phyloP scores from a whole-genome alignment of 257 asterid genomes.

The Knoxia roxburghii region DNA sequence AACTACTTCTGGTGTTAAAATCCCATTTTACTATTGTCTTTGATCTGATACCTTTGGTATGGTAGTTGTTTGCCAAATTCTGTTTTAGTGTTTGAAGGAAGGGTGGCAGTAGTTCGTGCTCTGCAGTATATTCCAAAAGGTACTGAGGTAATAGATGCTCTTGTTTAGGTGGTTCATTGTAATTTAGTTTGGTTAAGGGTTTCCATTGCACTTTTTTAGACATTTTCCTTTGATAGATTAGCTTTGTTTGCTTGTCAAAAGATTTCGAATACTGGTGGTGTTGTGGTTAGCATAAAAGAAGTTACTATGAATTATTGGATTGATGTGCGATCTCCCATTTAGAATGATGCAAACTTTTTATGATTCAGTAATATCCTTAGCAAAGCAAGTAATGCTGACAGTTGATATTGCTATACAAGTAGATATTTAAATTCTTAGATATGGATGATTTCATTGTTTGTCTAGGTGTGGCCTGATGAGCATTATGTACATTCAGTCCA shows the following conservation, averaged over 20 bases:
- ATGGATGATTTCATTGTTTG: not conserved
- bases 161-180: not conserved
- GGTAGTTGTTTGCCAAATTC: slow-evolving; percentile 85
- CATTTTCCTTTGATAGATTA: not conserved
- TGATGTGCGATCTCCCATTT: too few relatives aligned
- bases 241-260: too few relatives aligned
- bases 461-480: not conserved
- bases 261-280: too few relatives aligned
- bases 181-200: not conserved
- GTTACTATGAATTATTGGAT: too few relatives aligned
- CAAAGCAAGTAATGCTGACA: not conserved
- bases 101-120: slow-evolving; percentile 76
- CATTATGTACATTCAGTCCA: not conserved
- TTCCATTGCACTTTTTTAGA: not conserved
- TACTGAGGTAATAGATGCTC: slow-evolving; percentile 62
- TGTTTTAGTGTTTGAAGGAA: slow-evolving; percentile 75
- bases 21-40: slow-evolving; percentile 10
- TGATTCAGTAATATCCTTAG: not conserved
- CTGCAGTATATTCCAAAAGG: slow-evolving; percentile 67
- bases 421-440: too few relatives aligned
- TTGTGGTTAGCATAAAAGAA: too few relatives aligned
- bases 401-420: not conserved
- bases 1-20: slow-evolving; percentile 14
- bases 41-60: slow-evolving; percentile 31
- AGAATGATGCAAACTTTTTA: not conserved